These are phyloP conservation scores for Anisodus tanguticus DNA, from an alignment of 257 asterid genomes.

Conservation along the genomic window DNA sequence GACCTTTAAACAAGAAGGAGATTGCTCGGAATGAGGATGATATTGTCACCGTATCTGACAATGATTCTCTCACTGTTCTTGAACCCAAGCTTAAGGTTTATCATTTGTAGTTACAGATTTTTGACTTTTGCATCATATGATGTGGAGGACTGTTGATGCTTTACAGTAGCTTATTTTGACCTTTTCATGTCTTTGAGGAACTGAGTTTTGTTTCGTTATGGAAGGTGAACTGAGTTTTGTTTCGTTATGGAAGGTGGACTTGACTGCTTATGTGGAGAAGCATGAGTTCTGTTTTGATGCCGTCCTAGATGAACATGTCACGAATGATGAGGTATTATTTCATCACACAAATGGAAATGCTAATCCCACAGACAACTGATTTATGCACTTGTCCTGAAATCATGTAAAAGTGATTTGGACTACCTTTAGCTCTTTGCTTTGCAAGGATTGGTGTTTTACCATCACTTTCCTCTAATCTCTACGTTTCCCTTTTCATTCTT, in stretches of 20 bases:
- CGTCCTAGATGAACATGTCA: conserved; percentile 86
- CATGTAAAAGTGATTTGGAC: neutral
- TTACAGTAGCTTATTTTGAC: neutral
- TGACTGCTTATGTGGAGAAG: conserved; percentile 97
- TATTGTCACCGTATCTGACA: conserved; percentile 77
- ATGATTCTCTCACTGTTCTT: conserved; percentile 74
- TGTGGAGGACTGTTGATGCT: conserved; percentile 11
- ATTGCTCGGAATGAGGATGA: conserved; percentile 87
- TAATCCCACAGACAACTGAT: neutral
- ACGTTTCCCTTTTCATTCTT: neutral
- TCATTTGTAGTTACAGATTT: conserved; percentile 21
- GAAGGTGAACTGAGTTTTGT: conserved; percentile 73
- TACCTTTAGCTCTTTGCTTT: neutral
- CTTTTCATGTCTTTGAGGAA: conserved; percentile 30
- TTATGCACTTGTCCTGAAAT: neutral
- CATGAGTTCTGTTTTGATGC: conserved; percentile 98
- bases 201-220: conserved; percentile 41
- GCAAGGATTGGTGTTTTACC: neutral
- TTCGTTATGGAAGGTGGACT: conserved; percentile 72
- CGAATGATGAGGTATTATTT: conserved; percentile 86
- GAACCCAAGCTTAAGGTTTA: conserved; percentile 94
- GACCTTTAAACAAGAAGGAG: conserved; percentile 97
- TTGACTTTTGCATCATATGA: conserved; percentile 20
- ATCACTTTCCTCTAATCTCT: neutral
- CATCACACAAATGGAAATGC: neutral